Percentiles rank a stretch among this genome's conserved stretches.
phyloP scores from a whole-genome alignment of 192 early-diverging fungal genomes.

The Podila verticillata region DNA sequence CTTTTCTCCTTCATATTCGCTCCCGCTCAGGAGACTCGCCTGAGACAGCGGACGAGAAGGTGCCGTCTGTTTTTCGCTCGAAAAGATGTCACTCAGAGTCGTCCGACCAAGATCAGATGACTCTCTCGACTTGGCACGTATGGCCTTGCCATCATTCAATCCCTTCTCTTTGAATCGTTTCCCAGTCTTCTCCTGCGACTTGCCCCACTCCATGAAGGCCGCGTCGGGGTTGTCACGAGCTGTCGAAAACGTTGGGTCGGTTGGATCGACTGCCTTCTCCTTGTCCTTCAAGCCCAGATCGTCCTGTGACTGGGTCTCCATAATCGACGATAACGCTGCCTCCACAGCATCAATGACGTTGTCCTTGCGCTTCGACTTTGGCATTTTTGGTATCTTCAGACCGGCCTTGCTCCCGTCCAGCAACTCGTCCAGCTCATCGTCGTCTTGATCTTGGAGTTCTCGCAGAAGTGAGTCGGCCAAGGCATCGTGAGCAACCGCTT shows the following conservation, averaged over 20 bases:
- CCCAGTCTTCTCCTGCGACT: conserved; percentile 19
- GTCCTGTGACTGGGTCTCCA: conserved; percentile 48
- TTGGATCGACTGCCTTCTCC: conserved; percentile 1
- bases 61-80: not conserved
- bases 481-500: not conserved
- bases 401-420: not conserved
- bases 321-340: conserved; percentile 63
- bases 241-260: conserved; percentile 35
- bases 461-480: conserved; percentile 22
- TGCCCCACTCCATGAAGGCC: conserved; percentile 36
- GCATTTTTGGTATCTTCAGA: conserved; percentile 17
- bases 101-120: conserved; percentile 1
- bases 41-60: not conserved
- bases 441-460: conserved; percentile 29
- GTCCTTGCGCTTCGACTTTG: conserved; percentile 7
- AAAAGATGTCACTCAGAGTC: conserved; percentile 14
- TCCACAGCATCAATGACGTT: conserved; percentile 57
- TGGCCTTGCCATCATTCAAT: conserved; percentile 13
- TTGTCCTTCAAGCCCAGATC: conserved; percentile 13
- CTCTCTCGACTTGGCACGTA: conserved; percentile 1
- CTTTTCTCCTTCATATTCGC: not conserved
- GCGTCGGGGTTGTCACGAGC: conserved; percentile 14
- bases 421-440: conserved; percentile 8
- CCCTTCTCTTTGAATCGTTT: conserved; percentile 16
- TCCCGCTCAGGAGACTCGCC: not conserved